Conservation (phyloP, 179 eudicot species). For the Drosera spatulata region DNA sequence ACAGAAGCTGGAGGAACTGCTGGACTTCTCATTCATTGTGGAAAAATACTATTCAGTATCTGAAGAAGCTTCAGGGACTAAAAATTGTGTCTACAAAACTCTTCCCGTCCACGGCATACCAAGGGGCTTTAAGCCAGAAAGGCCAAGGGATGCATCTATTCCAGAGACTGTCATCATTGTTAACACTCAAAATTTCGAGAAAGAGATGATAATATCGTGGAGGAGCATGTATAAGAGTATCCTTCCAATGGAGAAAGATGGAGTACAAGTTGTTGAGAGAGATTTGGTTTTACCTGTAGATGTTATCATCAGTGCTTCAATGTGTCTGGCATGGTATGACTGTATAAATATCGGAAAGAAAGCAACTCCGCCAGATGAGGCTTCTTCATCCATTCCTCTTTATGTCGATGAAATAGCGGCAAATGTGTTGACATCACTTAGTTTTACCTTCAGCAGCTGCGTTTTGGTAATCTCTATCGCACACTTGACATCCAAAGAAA, state of each 20-base stretch:
- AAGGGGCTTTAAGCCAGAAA: slow-evolving; percentile 21
- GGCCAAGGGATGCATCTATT: slow-evolving; percentile 19
- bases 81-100: slow-evolving; percentile 12
- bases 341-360: slow-evolving; percentile 62
- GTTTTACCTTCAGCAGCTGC: slow-evolving; percentile 80
- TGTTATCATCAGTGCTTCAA: slow-evolving; percentile 52
- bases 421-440: slow-evolving; percentile 74
- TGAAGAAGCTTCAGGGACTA: slow-evolving; percentile 22
- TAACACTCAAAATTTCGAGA: slow-evolving; percentile 65
- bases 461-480: slow-evolving; percentile 56
- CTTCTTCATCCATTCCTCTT: slow-evolving; percentile 57
- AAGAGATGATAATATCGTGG: slow-evolving; percentile 92
- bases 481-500: too few relatives aligned
- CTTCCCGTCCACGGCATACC: slow-evolving; percentile 18
- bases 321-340: slow-evolving; percentile 89
- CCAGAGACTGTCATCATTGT: slow-evolving; percentile 50
- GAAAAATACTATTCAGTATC: slow-evolving; percentile 23
- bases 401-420: slow-evolving; percentile 83
- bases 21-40: slow-evolving; percentile 32
- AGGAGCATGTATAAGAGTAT: slow-evolving; percentile 87
- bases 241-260: slow-evolving; percentile 73
- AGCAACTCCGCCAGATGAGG: slow-evolving; percentile 60
- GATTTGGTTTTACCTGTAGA: slow-evolving; percentile 76
- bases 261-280: slow-evolving; percentile 83
- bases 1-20: slow-evolving; percentile 46